phyloP scores from a whole-genome alignment of 768 basidiomycete genomes.

The Sporobolomyces pararoseus region DNA sequence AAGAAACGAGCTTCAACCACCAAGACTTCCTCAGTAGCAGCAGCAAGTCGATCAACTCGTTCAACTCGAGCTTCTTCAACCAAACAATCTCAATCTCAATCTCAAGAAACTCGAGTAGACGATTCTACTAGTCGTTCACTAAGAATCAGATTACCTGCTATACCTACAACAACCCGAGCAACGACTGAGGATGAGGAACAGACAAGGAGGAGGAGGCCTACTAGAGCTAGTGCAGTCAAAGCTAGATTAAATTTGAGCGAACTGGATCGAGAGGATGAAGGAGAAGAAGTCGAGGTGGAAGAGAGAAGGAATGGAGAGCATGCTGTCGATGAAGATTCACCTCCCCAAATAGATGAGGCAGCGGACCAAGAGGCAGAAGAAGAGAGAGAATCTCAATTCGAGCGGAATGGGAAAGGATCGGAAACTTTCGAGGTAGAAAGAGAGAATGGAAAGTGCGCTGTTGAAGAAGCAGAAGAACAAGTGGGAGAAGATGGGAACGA shows the following conservation, averaged over 20 bases:
- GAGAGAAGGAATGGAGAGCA: neutral
- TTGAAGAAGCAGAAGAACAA: neutral
- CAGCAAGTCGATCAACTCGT: neutral
- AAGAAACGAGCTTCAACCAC: neutral
- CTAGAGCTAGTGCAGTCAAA: conserved; percentile 15
- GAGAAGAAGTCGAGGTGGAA: neutral
- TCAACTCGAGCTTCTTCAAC: neutral
- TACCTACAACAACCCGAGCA: no score
- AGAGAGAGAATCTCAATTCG: neutral
- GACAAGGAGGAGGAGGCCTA: neutral
- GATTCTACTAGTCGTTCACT: neutral
- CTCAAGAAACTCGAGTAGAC: no score
- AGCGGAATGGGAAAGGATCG: neutral
- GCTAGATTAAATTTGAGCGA: conserved; percentile 2
- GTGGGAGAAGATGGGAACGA: neutral
- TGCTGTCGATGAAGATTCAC: neutral
- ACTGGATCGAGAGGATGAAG: neutral
- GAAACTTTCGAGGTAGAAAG: neutral
- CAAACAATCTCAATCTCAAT: no score
- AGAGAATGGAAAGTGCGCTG: neutral
- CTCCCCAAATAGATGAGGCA: no score
- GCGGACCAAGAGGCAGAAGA: no score
- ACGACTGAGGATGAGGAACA: neutral
- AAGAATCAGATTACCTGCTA: neutral
- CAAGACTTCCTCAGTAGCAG: no score